Base-by-base conservation (phyloP, 805 yeast species). In the Brettanomyces anomalus region DNA sequence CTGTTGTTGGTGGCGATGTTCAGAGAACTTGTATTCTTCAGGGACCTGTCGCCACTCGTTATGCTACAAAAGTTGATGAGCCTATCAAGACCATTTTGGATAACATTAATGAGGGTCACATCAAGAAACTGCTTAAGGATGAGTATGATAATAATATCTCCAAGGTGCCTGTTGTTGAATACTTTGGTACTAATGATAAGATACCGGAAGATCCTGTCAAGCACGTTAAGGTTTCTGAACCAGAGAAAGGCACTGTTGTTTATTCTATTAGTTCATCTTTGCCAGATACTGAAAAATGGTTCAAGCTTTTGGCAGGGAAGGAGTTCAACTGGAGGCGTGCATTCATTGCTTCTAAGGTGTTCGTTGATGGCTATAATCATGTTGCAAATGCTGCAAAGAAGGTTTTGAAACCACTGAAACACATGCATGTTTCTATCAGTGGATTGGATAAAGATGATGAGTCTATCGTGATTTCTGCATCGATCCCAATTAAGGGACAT, bases 11-110 rank as follows among this genome's bases (percentile, higher is more conserved):
- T 53, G 87, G 84, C 57, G 99, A 93, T 63, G 97, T 93, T 49
- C 89, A 89, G 67, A 84, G 98, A 75, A 90, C 97, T n/a, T 94
- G 98, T 84, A 88, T 93, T 53, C 76, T 93, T 58, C 96, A 88
- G 57, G 97, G 98, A 55, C 99, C 99, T 41, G 97, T 93, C 53
- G 95, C 99, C 55, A 96, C 96, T 55, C 88, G 81, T 67, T 89
- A 71, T 72, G 81, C 97, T 55, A 84, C 74, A 57, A 71, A 74
- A 59, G 93, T 85, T 47, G 81, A 93, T 60, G 96, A 87, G 69
- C 97, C 98, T 56, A 85, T 93, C 59, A 81, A 85, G 66, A 85
- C 83, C 37, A 88, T 93, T 54, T 68, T 93, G 68, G 97, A 90
- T 61, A 69, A 74, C 53, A 81, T 93, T 48, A 96, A 93, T 58